phyloP scores from a whole-genome alignment of 495 filamentous ascomycete genomes.

The Podospora comata region DNA sequence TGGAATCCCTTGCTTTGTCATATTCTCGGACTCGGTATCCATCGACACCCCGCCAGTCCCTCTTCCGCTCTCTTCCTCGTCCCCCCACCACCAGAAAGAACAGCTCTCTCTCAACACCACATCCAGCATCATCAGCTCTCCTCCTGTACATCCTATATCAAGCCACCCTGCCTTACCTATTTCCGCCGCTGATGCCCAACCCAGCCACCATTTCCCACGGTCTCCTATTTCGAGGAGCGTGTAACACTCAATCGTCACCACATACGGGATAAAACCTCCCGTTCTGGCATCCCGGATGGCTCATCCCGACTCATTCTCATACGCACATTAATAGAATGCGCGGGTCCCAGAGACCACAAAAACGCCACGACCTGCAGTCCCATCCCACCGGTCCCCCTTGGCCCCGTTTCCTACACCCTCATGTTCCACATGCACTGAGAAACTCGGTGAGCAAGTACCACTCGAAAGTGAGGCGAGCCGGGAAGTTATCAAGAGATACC shows the following conservation, averaged over 20 bases:
- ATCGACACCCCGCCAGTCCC: background rate
- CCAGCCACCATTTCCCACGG: background rate
- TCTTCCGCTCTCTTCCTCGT: background rate
- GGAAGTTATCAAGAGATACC: background rate
- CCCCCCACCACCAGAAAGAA: background rate
- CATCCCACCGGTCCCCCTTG: slow-evolving; percentile 6
- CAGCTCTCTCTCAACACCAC: background rate
- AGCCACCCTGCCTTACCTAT: background rate
- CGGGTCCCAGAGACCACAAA: background rate
- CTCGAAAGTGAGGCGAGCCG: slow-evolving; percentile 1
- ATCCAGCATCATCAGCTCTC: background rate
- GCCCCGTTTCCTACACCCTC: background rate
- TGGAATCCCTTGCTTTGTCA: background rate
- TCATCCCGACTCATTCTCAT: background rate
- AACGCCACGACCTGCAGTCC: slow-evolving; percentile 1
- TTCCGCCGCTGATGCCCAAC: background rate
- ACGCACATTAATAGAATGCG: background rate
- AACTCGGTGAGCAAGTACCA: background rate
- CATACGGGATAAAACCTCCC: background rate
- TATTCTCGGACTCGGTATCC: background rate
- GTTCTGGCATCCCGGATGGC: background rate
- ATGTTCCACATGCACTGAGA: background rate
- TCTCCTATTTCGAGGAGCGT: background rate
- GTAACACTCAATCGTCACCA: background rate
- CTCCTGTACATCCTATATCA: background rate